Base-by-base conservation (phyloP, 345 rosid genomes). In the Melaleuca quinquenervia region DNA sequence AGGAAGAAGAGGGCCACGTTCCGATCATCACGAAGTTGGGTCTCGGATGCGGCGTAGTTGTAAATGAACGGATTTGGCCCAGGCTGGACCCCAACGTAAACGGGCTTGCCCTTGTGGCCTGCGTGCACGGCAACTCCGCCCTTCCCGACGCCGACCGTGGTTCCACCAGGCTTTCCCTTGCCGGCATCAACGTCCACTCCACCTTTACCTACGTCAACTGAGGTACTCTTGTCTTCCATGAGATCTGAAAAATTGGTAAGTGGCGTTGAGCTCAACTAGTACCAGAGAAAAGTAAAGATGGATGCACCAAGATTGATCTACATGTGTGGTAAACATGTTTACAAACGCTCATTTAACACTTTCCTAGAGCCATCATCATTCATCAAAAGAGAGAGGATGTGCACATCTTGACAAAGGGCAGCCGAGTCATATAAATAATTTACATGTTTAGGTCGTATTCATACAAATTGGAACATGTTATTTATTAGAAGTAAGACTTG, bases 1-100 rank as follows among this genome's bases (percentile, higher is more conserved):
- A 94, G 88, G 95, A 97, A 97, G 90, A 97, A 96, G 26, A 94
- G 87, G 36, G 98, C 95, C 24, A 87, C 92, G 49, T 88, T 92
- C 13, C 94, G 95, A 84, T 93, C 86, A 8, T 92, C 94, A 22
- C 88, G 96, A 36, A 94, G 88, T 88, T 97, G 99, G 74, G 89
- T 91, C 85, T 92, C 93, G 3, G 90, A 86, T 48, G 98, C 97
- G 62, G 95, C 96, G 50, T 97, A 96, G 0, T 0, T 0, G 90
- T 97, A 96, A 0, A 0, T 0, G 88, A 96, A 95, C 5, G 96
- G 96, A 52, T 0, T 20, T 0, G 51, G 14, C 50, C 93, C 95
- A 80, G 94, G 94, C 3, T 9, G 85, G 27, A 94, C 98, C 29
- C 93, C 93, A 21, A 94, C 96, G 70, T 62, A 41, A 0, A 95